phyloP scores from a whole-genome alignment of 192 early-diverging fungal species.

The Coemansia sp. region DNA sequence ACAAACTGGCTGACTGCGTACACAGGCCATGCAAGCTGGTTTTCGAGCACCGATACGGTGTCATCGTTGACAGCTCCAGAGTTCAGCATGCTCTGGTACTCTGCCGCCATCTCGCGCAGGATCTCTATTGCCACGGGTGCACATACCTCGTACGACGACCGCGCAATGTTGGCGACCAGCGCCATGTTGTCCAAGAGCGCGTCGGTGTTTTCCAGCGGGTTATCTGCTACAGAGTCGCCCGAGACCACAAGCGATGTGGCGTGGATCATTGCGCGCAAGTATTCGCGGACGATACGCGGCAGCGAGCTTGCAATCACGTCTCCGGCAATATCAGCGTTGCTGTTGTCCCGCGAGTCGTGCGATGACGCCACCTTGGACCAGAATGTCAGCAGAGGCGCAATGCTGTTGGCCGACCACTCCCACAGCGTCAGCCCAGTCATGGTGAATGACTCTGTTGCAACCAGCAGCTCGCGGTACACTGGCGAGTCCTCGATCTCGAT shows the following conservation, averaged over 20 bases:
- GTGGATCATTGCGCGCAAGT: slow-evolving; percentile 50
- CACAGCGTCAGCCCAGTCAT: slow-evolving; percentile 42
- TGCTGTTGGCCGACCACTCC: slow-evolving; percentile 73
- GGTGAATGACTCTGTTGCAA: slow-evolving; percentile 23
- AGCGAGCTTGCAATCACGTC: slow-evolving; percentile 41
- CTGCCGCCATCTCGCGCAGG: slow-evolving; percentile 61
- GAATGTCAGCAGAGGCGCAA: slow-evolving; percentile 75
- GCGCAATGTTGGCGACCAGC: slow-evolving; percentile 65
- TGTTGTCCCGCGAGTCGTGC: slow-evolving; percentile 46
- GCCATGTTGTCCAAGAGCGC: slow-evolving; percentile 65
- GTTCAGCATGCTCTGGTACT: slow-evolving; percentile 59
- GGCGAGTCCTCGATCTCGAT: slow-evolving; percentile 74
- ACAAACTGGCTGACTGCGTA: slow-evolving; percentile 72
- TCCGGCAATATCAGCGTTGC: slow-evolving; percentile 25
- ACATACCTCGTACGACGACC: slow-evolving; percentile 66
- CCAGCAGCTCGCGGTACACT: slow-evolving; percentile 57
- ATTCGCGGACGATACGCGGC: slow-evolving; percentile 52
- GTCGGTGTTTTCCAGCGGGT: slow-evolving; percentile 54
- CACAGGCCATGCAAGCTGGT: slow-evolving; percentile 76
- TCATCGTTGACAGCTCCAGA: slow-evolving; percentile 46
- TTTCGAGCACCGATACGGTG: slow-evolving; percentile 54
- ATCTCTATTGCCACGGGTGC: slow-evolving; percentile 52
- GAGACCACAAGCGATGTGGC: slow-evolving; percentile 28
- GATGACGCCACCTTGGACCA: slow-evolving; percentile 78
- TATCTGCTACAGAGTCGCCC: slow-evolving; percentile 33